phyloP scores from a whole-genome alignment of 805 yeast genomes.

The Clavispora fructus region DNA sequence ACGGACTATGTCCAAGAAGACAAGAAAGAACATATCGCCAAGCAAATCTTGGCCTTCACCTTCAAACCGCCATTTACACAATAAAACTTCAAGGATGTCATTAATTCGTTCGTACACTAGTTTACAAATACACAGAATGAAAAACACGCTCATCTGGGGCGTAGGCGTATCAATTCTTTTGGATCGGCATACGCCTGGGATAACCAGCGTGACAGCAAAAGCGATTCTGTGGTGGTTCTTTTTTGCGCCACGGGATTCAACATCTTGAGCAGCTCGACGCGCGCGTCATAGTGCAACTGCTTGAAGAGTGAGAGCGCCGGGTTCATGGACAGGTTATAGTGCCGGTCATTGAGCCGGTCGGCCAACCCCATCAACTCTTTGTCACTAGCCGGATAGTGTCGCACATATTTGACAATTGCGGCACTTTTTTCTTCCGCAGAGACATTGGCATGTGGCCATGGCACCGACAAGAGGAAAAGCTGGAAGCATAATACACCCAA shows the following conservation, averaged over 20 bases:
- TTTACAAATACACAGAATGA: neutral
- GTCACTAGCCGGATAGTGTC: slow-evolving; percentile 23
- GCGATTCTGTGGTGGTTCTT: slow-evolving; percentile 21
- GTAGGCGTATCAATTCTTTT: slow-evolving; percentile 24
- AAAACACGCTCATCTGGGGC: neutral
- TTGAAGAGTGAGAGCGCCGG: slow-evolving; percentile 31
- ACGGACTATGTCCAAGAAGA: neutral
- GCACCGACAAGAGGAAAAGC: slow-evolving; percentile 38
- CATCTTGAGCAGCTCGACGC: slow-evolving; percentile 26
- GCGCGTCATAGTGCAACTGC: slow-evolving; percentile 33
- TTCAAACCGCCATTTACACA: neutral
- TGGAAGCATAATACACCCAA: slow-evolving; percentile 47
- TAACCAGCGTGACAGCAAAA: slow-evolving; percentile 30
- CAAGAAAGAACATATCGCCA: neutral
- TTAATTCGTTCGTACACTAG: neutral
- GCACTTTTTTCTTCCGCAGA: slow-evolving; percentile 17
- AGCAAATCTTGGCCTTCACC: neutral
- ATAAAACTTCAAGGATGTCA: neutral
- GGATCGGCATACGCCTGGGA: slow-evolving; percentile 35
- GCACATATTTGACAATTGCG: slow-evolving; percentile 18
- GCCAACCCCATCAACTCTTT: slow-evolving; percentile 17
- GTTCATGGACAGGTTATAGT: slow-evolving; percentile 15
- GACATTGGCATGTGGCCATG: slow-evolving; percentile 41
- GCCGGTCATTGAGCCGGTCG: slow-evolving; percentile 22
- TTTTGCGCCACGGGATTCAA: slow-evolving; percentile 27